phyloP scores from a whole-genome alignment of 140 eudicot species.

The Cichorium intybus region DNA sequence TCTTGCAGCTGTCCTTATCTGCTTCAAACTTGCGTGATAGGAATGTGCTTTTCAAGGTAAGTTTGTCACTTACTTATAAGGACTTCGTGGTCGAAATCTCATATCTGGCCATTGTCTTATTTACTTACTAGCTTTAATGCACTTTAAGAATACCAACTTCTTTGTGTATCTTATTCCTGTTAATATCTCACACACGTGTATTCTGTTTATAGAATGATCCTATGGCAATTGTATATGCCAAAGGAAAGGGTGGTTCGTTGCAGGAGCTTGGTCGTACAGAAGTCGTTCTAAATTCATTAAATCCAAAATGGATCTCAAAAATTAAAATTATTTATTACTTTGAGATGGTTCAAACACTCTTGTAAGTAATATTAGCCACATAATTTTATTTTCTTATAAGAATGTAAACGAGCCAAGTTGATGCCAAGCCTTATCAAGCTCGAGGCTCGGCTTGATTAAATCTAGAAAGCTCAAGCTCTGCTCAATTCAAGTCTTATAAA shows the following conservation, averaged over 20 bases:
- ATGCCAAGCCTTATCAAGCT: no score
- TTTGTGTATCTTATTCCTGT: no score
- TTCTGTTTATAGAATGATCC: slow-evolving; percentile 75
- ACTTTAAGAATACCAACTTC: no score
- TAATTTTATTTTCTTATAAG: no score
- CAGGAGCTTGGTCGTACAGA: slow-evolving; percentile 91
- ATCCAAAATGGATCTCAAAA: slow-evolving; percentile 79
- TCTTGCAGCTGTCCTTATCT: slow-evolving; percentile 78
- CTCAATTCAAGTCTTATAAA: no score
- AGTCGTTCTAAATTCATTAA: slow-evolving; percentile 70
- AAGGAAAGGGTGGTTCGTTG: slow-evolving; percentile 62
- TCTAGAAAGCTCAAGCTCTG: no score
- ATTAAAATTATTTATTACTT: slow-evolving; percentile 56
- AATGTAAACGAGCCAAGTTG: no score
- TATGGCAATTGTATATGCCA: slow-evolving; percentile 58
- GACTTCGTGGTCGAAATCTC: no score
- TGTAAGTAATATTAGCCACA: slow-evolving; percentile 63
- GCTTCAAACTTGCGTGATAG: slow-evolving; percentile 80
- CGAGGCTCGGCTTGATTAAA: no score
- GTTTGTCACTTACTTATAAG: slow-evolving; percentile 14
- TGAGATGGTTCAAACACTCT: slow-evolving; percentile 72
- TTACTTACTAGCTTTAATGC: no score
- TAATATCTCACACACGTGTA: slow-evolving; percentile 13
- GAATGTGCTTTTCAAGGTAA: slow-evolving; percentile 89
- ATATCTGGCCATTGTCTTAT: no score